phyloP scores from a whole-genome alignment of 306 rosid genomes.

The Citrullus amarus region DNA sequence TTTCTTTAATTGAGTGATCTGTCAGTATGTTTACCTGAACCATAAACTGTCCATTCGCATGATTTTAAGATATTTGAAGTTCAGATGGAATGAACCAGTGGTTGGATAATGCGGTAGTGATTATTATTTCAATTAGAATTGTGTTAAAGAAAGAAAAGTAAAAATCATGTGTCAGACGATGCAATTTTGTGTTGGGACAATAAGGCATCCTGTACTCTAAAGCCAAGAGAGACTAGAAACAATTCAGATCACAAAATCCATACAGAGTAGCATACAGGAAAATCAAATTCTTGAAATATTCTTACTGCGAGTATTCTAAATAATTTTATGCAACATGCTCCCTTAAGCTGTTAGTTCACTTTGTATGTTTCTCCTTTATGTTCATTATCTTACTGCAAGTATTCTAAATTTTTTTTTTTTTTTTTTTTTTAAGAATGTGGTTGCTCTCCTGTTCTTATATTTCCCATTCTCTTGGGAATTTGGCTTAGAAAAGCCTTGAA shows the following conservation, averaged over 20 bases:
- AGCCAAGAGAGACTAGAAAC: neutral
- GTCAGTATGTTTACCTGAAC: neutral
- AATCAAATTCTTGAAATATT: neutral
- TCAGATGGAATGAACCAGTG: neutral
- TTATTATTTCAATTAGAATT: neutral
- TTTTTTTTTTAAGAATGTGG: neutral
- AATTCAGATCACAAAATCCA: neutral
- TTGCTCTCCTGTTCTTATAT: neutral
- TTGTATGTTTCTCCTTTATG: neutral
- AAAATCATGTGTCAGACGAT: neutral
- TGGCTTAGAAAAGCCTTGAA: too few relatives aligned
- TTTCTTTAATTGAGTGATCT: neutral
- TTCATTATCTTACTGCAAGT: neutral
- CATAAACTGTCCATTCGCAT: neutral
- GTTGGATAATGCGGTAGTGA: neutral
- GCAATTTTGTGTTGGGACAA: neutral
- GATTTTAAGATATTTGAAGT: neutral
- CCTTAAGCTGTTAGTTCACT: neutral
- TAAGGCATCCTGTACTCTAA: neutral
- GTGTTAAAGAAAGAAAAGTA: neutral
- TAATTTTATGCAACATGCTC: neutral
- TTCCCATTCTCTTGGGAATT: neutral
- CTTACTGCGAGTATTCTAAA: neutral
- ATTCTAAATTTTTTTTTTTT: too few relatives aligned
- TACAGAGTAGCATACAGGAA: neutral